phyloP scores from a whole-genome alignment of 2,329 filamentous ascomycete genomes.

The Aureobasidium melanogenum region DNA sequence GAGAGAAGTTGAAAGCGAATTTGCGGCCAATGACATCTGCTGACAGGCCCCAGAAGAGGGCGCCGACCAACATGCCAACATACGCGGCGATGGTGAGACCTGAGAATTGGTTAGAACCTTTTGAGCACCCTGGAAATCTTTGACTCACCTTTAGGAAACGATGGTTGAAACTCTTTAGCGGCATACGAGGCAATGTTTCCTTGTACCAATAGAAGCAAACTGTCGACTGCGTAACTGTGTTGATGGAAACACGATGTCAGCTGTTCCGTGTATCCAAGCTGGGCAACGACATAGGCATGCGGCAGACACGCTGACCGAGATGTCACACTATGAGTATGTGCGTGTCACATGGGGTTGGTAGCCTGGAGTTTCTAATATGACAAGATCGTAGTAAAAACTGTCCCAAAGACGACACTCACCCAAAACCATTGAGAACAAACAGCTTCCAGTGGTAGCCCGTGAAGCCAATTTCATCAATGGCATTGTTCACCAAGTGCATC shows the following conservation, averaged over 20 bases:
- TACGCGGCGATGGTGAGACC: conserved; percentile 50
- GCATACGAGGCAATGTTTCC: conserved; percentile 53
- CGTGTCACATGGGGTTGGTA: background rate
- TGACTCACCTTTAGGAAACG: conserved; percentile 32
- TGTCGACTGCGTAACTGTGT: conserved; percentile 40
- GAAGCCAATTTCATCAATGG: conserved; percentile 47
- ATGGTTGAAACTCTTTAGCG: conserved; percentile 48
- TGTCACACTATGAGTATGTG: background rate
- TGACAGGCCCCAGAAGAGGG: conserved; percentile 59
- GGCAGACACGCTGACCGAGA: background rate
- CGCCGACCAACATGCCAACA: conserved; percentile 45
- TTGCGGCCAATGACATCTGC: conserved; percentile 61
- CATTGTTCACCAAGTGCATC: conserved; percentile 62
- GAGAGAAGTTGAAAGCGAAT: conserved; percentile 59
- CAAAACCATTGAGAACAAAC: conserved; percentile 54
- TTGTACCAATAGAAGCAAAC: conserved; percentile 50
- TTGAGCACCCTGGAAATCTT: too few relatives aligned
- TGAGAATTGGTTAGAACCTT: background rate
- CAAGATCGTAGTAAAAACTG: too few relatives aligned
- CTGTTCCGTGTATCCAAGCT: background rate
- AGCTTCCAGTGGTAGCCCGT: conserved; percentile 49
- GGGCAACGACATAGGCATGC: background rate
- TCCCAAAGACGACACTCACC: conserved; percentile 26
- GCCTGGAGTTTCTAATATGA: background rate
- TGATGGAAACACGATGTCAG: background rate